Evolutionary conservation across 345 rosid genomes (phyloP), one percentile per base, ranked within the genome.

Genomic region (Barbarea vulgaris): DNA sequence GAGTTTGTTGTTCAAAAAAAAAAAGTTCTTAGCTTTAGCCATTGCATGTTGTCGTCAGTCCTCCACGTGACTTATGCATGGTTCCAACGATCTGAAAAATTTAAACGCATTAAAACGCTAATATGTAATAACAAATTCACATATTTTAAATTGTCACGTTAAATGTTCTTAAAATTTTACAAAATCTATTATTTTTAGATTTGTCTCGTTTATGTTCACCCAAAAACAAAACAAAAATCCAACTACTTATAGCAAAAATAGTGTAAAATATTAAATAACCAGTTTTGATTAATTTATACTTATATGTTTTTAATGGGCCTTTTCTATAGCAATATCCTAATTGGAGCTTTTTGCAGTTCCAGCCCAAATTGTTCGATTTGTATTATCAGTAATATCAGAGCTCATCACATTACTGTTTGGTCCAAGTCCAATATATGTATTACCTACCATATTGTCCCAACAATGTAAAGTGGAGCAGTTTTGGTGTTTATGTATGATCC

Each of bases 41-140:
- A 59, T 24, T 66, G 72, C 66, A 56, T 24, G 41, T 65, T 19
- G 11, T n/a, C 10, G 78, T 46, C 78, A 74, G 73, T 59, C 67
- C 31, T 57, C 79, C 79, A 75, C 79, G 73, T 74, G 78, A 34
- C 56, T 47, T 47, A 11, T 13, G 12, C 30, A 36, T 33, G 24
- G 9, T 53, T 15, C 33, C 5, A 53, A 53, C 56, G 56, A 10
- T 19, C 19, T 48, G 0, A 19, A 31, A 31, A 31, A 6, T 31
- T 30, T 6, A 31, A 39, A 12, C n/a, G n/a, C 13, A 39, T 12
- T 13, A 39, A 13, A 37, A 8, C 24, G 52, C 22, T 18, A 47
- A 15, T 44, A 6, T 2, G 50, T 44, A 44, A 2, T 46, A 17
- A 2, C 21, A n/a, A n/a, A n/a, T 1, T 17, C 51, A n/a, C 6